Base-by-base conservation (phyloP, 306 rosid genomes). In the Prinsepia uniflora region DNA sequence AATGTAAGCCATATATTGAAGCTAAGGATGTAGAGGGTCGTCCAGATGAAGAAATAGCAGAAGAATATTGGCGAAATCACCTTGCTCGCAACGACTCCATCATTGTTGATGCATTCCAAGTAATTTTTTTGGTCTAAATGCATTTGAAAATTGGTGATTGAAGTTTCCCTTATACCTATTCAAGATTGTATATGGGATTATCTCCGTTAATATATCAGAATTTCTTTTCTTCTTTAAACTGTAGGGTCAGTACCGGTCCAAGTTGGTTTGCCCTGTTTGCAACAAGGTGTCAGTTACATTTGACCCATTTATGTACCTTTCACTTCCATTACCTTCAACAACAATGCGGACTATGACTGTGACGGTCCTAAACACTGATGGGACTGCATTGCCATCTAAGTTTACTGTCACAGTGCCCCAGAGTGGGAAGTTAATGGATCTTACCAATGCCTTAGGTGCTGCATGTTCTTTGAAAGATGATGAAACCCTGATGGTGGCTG, bases 231-330 rank as follows among this genome's bases (percentile, higher is more conserved):
- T 56, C 8, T 59, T 30, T 14, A 19, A 6, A 46, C 79, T 84
- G 75, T 68, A 90, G 96, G 98, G 98, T 52, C 96, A 89, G 76
- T 92, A 82, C 68, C 89, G 92, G 34, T 92, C 98, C 4, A 83
- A 85, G 43, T 77, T 92, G 85, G 87, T 90, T 50, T 92, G 98
- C 79, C 90, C 96, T 70, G 71, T 74, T 67, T 92, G 96, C 87
- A 68, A 65, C 81, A 88, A 88, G 89, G 81, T 84, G 65, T 86
- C 96, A 45, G 73, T 89, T 62, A 92, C 90, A 52, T 92, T 92
- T 88, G 98, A 92, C 72, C 98, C 98, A 44, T 92, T 92, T 84
- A 86, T 92, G 95, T 88, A 89, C 68, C 86, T 92, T 6, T 88
- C 98, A 22, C 74, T 92, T 67, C 98, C 98, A 9, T 81, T 92